Conservation (phyloP, 2,329 filamentous ascomycete species). For the Fusarium concolor region DNA sequence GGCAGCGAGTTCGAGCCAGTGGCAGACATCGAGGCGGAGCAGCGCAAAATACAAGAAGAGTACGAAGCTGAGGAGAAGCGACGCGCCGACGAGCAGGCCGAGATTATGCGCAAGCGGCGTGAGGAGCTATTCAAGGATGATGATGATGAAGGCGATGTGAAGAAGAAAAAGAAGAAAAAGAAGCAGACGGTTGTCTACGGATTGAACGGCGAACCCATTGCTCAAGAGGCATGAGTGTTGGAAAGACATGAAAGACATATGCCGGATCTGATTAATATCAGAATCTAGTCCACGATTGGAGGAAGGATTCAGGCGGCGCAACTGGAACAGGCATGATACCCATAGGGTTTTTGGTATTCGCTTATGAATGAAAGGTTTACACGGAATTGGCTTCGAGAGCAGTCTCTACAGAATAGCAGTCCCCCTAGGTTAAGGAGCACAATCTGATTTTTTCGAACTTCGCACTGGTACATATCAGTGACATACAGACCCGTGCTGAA, state of each 20-base stretch:
- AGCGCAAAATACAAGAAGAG: constrained; percentile 59
- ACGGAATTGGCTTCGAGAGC: constrained; percentile 23
- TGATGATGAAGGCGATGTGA: constrained; percentile 48
- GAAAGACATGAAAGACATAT: constrained; percentile 1
- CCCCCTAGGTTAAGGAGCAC: constrained; percentile 5
- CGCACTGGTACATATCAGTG: neutral
- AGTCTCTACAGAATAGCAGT: constrained; percentile 34
- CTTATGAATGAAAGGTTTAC: constrained; percentile 17
- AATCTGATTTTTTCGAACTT: neutral
- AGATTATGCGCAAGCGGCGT: constrained; percentile 60
- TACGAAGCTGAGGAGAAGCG: constrained; percentile 59
- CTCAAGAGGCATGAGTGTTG: constrained; percentile 36
- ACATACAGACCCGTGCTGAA: neutral
- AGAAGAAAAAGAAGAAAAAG: constrained; percentile 52
- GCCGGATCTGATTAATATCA: constrained; percentile 8
- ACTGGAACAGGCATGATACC: constrained; percentile 44
- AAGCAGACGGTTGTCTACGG: constrained; percentile 52
- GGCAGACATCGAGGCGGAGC: constrained; percentile 67
- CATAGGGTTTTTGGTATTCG: constrained; percentile 42
- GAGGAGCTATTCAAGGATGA: constrained; percentile 62
- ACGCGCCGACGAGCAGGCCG: constrained; percentile 60
- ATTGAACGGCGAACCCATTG: constrained; percentile 53
- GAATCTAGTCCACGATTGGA: constrained; percentile 19
- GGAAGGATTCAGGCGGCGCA: constrained; percentile 36
- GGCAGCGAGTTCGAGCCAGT: constrained; percentile 66